These are phyloP conservation scores for Rhizoclosmatium sp. DNA, from an alignment of 192 early-diverging fungal genomes.

Conservation along the genomic window DNA sequence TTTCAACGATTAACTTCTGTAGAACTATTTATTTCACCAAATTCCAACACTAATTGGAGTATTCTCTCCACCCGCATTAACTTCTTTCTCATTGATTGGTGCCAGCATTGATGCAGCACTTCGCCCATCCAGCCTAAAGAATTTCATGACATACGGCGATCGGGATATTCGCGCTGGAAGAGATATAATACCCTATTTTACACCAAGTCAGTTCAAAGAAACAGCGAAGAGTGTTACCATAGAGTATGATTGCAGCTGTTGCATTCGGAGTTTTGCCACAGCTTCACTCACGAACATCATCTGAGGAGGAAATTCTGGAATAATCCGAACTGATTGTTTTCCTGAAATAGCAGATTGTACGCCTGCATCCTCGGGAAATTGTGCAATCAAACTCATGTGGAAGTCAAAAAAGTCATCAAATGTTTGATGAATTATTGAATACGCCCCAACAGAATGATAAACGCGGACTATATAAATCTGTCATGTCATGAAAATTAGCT, in stretches of 20 bases:
- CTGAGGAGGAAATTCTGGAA: conserved; percentile 63
- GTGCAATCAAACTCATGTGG: conserved; percentile 61
- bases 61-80: background rate
- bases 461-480: conserved; percentile 54
- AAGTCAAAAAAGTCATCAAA: conserved; percentile 66
- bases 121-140: conserved; percentile 57
- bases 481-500: conserved; percentile 4
- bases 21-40: background rate
- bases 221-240: conserved; percentile 41
- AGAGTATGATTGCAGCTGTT: conserved; percentile 55
- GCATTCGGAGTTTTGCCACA: conserved; percentile 52
- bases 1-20: background rate
- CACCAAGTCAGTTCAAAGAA: conserved; percentile 38
- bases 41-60: conserved; percentile 4
- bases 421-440: conserved; percentile 44
- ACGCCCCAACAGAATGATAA: conserved; percentile 27
- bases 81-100: background rate
- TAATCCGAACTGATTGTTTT: conserved; percentile 40
- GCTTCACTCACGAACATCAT: conserved; percentile 69
- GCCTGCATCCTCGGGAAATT: conserved; percentile 66
- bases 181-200: conserved; percentile 27
- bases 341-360: conserved; percentile 29
- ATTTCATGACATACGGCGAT: conserved; percentile 56
- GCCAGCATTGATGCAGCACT: conserved; percentile 32
- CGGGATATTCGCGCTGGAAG: conserved; percentile 59